Conservation (phyloP, 164 flowering plant genomes). For the Sextonia rubra region DNA sequence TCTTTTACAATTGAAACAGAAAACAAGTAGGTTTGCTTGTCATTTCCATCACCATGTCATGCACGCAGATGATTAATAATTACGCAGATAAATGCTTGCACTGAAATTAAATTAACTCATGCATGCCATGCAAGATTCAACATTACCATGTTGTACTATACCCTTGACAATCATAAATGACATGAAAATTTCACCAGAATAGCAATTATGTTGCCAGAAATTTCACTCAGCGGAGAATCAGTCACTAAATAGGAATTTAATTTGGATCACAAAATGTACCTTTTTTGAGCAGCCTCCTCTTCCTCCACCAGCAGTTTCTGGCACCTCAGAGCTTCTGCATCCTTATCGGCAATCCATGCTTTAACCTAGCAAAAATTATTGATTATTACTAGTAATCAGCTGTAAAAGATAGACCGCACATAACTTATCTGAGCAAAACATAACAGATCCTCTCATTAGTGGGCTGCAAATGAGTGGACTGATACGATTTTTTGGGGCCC, state of each 20-base stretch:
- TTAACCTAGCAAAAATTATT: conserved; percentile 70
- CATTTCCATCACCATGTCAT: no score
- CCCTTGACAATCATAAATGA: no score
- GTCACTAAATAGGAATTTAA: background rate
- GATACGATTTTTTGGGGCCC: background rate
- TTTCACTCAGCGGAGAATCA: background rate
- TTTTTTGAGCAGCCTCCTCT: conserved; percentile 86
- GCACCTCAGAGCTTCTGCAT: conserved; percentile 87
- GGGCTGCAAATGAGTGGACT: background rate
- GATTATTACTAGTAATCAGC: conserved; percentile 41
- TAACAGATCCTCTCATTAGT: background rate
- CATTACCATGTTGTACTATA: no score
- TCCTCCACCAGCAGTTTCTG: conserved; percentile 91
- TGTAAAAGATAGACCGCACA: background rate
- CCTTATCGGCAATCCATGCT: conserved; percentile 83
- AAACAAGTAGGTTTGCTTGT: no score
- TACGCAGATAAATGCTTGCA: no score
- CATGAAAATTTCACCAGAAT: no score
- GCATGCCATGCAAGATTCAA: no score
- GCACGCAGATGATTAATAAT: no score
- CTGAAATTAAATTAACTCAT: no score
- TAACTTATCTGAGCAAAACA: background rate
- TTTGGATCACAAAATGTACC: conserved; percentile 28
- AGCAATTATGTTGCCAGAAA: no score
- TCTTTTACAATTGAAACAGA: no score